A percentile compares a stretch with the other conserved stretches of the same genome.
Conservation (phyloP, 192 early-diverging fungal species). For the Coemansia sp. region DNA sequence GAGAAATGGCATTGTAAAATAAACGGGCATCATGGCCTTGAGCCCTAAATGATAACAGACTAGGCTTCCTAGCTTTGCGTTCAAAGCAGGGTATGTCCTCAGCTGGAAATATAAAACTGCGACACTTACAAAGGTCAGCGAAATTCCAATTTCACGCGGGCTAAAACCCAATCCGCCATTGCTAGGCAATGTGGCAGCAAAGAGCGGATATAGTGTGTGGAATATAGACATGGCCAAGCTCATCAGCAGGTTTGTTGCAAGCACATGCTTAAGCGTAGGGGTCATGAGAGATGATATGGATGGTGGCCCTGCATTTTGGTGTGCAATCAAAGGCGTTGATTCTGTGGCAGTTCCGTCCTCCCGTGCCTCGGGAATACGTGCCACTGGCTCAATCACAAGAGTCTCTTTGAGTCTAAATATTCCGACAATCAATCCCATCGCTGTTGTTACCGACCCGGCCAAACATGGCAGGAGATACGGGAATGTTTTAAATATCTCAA, state of each 20-base stretch:
- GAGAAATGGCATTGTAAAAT: conserved; percentile 7
- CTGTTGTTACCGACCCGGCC: conserved; percentile 56
- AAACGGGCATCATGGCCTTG: neutral
- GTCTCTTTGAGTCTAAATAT: conserved; percentile 62
- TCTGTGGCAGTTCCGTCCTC: neutral
- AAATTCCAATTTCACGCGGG: conserved; percentile 52
- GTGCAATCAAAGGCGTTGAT: conserved; percentile 9
- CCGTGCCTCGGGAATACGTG: neutral
- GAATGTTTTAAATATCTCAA: conserved; percentile 57
- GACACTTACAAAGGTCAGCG: conserved; percentile 37
- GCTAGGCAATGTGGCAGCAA: conserved; percentile 28
- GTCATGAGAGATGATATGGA: conserved; percentile 17
- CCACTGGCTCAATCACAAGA: neutral
- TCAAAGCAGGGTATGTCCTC: conserved; percentile 42
- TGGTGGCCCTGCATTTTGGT: neutral
- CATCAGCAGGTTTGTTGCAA: conserved; percentile 24
- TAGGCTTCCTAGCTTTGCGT: conserved; percentile 27
- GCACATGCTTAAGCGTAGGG: conserved; percentile 12
- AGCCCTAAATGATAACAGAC: conserved; percentile 1
- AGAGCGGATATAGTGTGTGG: conserved; percentile 40
- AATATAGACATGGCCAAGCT: conserved; percentile 19
- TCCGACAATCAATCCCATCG: conserved; percentile 62
- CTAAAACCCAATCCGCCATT: conserved; percentile 56
- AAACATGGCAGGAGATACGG: conserved; percentile 84
- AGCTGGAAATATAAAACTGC: conserved; percentile 55